Evolutionary conservation across 202 grass and related monocot species (phyloP).

Genomic region (Setaria italica): DNA sequence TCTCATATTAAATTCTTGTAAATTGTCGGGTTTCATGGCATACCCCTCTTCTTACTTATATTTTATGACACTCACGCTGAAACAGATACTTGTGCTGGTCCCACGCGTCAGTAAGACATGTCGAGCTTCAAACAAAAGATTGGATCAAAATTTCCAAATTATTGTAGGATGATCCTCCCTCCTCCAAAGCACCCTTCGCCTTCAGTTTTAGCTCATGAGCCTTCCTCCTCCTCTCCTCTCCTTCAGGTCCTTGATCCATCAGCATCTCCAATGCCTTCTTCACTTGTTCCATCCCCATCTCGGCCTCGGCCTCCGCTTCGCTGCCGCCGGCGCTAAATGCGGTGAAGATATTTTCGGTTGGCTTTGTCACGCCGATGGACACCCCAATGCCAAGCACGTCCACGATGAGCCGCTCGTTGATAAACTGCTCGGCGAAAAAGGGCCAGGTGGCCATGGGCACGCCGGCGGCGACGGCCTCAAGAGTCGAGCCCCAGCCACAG

Average conservation of each 20-base stretch:
- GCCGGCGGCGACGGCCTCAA: conserved; percentile 63
- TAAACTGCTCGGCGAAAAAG: conserved; percentile 61
- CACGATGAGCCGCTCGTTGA: conserved; percentile 58
- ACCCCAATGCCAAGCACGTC: conserved; percentile 59
- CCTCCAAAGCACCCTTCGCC: conserved; percentile 51
- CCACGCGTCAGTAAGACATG: background rate
- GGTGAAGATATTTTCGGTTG: conserved; percentile 15
- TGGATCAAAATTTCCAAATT: conserved; percentile 60
- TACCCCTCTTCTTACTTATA: no score
- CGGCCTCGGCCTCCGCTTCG: background rate
- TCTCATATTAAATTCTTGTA: no score
- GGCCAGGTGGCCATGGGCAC: conserved; percentile 68
- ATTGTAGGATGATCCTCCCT: conserved; percentile 66
- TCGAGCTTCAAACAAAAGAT: background rate
- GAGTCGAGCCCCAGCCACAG: conserved; percentile 77
- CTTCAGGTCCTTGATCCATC: conserved; percentile 49
- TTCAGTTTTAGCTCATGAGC: conserved; percentile 52
- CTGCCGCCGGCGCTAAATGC: background rate
- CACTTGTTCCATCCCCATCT: conserved; percentile 53
- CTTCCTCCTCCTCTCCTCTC: conserved; percentile 47
- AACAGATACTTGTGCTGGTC: background rate
- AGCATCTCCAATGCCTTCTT: conserved; percentile 43
- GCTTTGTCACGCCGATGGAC: conserved; percentile 40
- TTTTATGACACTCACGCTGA: no score
- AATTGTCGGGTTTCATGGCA: no score